Conservation (phyloP, 345 rosid genomes). For the Sonneratia alba region DNA sequence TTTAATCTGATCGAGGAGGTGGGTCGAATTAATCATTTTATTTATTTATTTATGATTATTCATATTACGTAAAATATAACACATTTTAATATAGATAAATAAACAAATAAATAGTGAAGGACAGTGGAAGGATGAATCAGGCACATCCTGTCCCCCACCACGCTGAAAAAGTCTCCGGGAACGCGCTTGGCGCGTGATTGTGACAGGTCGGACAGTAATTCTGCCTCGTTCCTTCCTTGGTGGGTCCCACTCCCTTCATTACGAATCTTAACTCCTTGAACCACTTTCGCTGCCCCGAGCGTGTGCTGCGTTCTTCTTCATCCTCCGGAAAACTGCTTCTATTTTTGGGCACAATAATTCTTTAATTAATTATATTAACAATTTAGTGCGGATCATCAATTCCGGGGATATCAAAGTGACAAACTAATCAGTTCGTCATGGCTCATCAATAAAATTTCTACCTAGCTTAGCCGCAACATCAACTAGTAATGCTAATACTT, state of each 20-base stretch:
- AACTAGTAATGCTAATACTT: too few species aligned
- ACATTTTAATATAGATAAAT: neutral
- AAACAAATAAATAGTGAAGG: neutral
- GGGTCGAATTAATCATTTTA: neutral
- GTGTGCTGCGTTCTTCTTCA: neutral
- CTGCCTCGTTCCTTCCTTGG: neutral
- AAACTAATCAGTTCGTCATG: too few species aligned
- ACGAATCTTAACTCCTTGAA: too few species aligned
- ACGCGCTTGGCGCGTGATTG: neutral
- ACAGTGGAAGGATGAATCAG: neutral
- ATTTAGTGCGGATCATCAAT: too few species aligned
- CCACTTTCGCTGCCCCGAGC: neutral
- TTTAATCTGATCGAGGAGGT: too few species aligned
- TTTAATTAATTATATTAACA: too few species aligned
- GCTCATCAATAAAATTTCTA: too few species aligned
- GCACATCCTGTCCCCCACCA: conserved; percentile 2
- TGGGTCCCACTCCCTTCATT: neutral
- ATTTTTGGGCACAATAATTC: too few species aligned
- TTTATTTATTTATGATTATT: neutral
- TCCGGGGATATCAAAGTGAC: too few species aligned
- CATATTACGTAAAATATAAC: neutral
- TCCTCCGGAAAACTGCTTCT: too few species aligned
- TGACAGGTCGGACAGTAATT: neutral
- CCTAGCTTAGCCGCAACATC: too few species aligned
- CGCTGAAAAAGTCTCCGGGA: neutral